phyloP scores from a whole-genome alignment of 148 eudicot species.

The Vaccinium darrowii region DNA sequence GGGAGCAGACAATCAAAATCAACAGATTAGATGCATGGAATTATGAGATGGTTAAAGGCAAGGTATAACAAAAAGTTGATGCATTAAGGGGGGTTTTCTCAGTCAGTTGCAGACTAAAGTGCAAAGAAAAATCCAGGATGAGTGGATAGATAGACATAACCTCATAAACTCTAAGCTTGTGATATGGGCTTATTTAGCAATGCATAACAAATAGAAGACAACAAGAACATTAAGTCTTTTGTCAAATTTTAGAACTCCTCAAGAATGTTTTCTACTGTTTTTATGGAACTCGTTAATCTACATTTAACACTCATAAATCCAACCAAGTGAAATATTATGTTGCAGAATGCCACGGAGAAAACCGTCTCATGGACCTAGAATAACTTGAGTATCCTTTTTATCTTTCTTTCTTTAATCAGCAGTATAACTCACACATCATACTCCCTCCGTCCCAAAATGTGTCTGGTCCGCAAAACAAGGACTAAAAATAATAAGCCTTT shows the following conservation, averaged over 20 bases:
- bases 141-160: neutral
- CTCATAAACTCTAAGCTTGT: neutral
- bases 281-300: neutral
- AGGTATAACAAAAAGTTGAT: neutral
- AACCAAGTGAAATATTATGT: neutral
- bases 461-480: no score
- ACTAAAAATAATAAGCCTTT: no score
- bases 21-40: neutral
- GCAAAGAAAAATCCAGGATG: neutral
- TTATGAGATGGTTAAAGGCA: neutral
- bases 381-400: neutral
- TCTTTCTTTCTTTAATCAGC: neutral
- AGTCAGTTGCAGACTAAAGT: neutral
- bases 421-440: neutral
- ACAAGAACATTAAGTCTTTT: neutral
- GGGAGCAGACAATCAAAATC: neutral
- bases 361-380: neutral
- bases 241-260: neutral
- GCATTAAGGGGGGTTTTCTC: neutral
- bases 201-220: neutral
- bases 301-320: neutral
- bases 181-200: neutral
- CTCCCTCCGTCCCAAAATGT: no score
- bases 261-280: neutral
- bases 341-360: neutral